A percentile compares a stretch with the other conserved stretches of the same genome.
Evolutionary conservation across 2,329 filamentous ascomycete species (phyloP).

Genomic region (Gremmenia infestans): DNA sequence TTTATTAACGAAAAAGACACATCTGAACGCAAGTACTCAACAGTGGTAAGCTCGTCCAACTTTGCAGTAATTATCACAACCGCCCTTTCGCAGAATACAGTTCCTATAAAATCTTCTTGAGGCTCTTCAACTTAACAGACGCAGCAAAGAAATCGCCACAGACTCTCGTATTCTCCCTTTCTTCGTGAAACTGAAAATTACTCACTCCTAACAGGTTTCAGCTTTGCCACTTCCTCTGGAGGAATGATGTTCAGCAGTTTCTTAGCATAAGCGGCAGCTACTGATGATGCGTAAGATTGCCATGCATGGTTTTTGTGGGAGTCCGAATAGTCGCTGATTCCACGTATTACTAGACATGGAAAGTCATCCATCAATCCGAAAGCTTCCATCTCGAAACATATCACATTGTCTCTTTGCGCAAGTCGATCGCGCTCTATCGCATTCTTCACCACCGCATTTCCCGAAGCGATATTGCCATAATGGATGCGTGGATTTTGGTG

Average conservation of each 20-base stretch:
- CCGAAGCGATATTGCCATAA: slow-evolving; percentile 6
- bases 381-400: slow-evolving; percentile 8
- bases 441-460: slow-evolving; percentile 9
- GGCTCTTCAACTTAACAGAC: too few relatives aligned
- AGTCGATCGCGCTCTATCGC: neutral
- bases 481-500: slow-evolving; percentile 33
- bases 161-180: too few relatives aligned
- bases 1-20: too few relatives aligned
- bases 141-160: too few relatives aligned
- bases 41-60: too few relatives aligned
- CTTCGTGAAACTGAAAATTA: too few relatives aligned
- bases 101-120: too few relatives aligned
- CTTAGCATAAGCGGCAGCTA: slow-evolving; percentile 8
- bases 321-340: slow-evolving; percentile 12
- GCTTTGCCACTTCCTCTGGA: neutral
- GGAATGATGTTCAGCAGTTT: neutral
- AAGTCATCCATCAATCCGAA: slow-evolving; percentile 6
- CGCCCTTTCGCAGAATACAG: too few relatives aligned
- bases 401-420: slow-evolving; percentile 1
- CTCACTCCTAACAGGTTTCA: neutral
- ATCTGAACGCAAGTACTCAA: too few relatives aligned
- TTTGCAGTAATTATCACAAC: too few relatives aligned
- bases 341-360: slow-evolving; percentile 10
- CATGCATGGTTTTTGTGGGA: slow-evolving; percentile 10
- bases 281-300: slow-evolving; percentile 10